Base-by-base conservation (phyloP, 1,139 yeast species). In the Entelexis paramagnoliae region DNA sequence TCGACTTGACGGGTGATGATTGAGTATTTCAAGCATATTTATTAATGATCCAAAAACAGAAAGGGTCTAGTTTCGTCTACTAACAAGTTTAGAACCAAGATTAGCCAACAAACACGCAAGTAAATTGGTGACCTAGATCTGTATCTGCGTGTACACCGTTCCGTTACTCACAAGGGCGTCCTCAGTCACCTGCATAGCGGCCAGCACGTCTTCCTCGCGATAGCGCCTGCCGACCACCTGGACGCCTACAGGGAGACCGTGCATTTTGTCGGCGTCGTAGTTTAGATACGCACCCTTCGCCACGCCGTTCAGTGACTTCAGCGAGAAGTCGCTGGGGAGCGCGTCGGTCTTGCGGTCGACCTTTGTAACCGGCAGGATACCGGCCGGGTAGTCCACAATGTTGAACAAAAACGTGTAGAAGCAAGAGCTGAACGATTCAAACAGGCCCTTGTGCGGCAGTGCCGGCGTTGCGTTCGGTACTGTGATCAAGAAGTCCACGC, bases 161-260 rank as follows among this genome's bases (percentile, higher is more conserved):
- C 46, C 46, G 3, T 10, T 13, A 13, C 24, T n/a, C n/a, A 9
- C 14, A 34, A 71, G 63, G 8, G 73, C 69, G 9, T 61, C 62
- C 48, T 69, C 69, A 19, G 68, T 63, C 2, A 64, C 58, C 48
- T 61, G 61, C 74, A 71, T 71, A 48, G 69, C 71, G 48, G 68
- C 71, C 35, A 79, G 59, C 2, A 76, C 79, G 60, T 77, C 78
- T 63, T 82, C 89, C 59, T 82, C 89, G 59, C 78, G 76, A 49
- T 74, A 72, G 51, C 80, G 70, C 54, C 71, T 72, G 7, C 82
- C 78, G 11, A 80, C 76, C 6, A 82, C 68, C 66, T 82, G 88
- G 24, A 81, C 71, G 20, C 81, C 77, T 9, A 81, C 82, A 1
- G 87, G 86, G 59, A 81, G 77, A 0, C 82, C 81, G 55, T 79